Evolutionary conservation across 164 flowering plant species (phyloP), one percentile per base, ranked within the genome.

Genomic region (Tinospora cordifolia): DNA sequence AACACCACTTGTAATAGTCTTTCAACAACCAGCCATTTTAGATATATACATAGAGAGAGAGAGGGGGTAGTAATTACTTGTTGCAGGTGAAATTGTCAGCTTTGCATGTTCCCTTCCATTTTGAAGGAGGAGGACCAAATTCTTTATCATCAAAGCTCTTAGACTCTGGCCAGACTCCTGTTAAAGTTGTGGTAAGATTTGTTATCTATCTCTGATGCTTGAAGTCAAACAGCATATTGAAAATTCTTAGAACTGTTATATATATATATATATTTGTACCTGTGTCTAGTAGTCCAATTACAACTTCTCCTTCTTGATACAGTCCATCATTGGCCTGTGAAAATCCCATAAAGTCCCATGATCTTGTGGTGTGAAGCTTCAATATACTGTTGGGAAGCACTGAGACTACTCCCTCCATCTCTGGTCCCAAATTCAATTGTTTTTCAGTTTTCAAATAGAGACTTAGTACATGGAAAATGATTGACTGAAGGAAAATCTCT

Each of bases 301-400:
- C 75, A 27, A 83, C 75, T 1, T 82, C 77, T 66, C 84, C 81
- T 78, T 75, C 76, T 10, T 36, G 46, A 26, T 58, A 6, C 13
- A 38, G 36, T 17, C 67, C 72, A 58, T 62, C 36, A 54, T 27
- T 38, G 62, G 30, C 58, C 21, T 36, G 62, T 46, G 71, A 19
- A 17, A 80, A 65, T 14, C 84, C 89, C 71, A 74, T 49, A 74
- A 84, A 86, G 34, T 83, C 84, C 87, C 86, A 83, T 58, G 89
- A 84, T 69, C 87, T 80, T 69, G 89, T 82, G 2, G 86, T 84
- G 60, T 84, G 87, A 72, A 81, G 80, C 63, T 79, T 21, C 14
- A 78, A 41, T 21, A 60, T 73, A 13, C 25, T 76, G 70, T 80
- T 83, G 7, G 83, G 86, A 59, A 80, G 22, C 27, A 84, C 84